Base-by-base conservation (phyloP, 164 flowering plant genomes). In the Kalanchoe fedtschenkoi region DNA sequence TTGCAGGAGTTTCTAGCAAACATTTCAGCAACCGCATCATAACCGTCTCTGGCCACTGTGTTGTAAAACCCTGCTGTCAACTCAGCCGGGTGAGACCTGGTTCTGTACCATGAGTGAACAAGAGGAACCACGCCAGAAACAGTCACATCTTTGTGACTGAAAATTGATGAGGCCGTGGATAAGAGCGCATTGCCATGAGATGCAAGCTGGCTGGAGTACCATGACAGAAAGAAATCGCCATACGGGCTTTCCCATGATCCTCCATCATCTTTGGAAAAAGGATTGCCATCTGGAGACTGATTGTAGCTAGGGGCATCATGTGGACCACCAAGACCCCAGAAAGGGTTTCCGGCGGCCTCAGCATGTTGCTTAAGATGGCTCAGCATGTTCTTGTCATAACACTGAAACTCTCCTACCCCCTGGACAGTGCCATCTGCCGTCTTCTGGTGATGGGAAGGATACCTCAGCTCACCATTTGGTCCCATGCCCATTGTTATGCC, bases 171-270 rank as follows among this genome's bases (percentile, higher is more conserved):
- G 34, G 91, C 96, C 33, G 83, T 66, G 2, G 95, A 81, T 34
- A 93, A 84, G 46, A 93, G 65, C 41, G 84, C 79, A 54, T 80
- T 70, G n/a, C 82, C 92, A 62, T 93, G 99, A 47, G 74, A 57
- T 2, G 80, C 51, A 38, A 93, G 95, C 71, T 75, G 76, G 68
- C 60, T 69, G 9, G 97, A 86, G 75, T 93, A 93, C 97, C 98
- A 93, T 9, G 90, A 75, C 35, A 90, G 91, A 83, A 93, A 93
- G 74, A 93, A 93, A 59, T 88, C 73, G 2, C 95, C 99, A 64
- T 93, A 93, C 0, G 76, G 74, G 60, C 84, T 77, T 70, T 87
- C 89, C 99, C 98, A 93, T 16, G 98, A 90, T 34, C 98, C 98
- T 11, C 86, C 88, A 33, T 76, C 61, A 19, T 86, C 89, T 68